Evolutionary conservation across 106 monocot genomes (phyloP).

Genomic region (Apostasia shenzhenica): DNA sequence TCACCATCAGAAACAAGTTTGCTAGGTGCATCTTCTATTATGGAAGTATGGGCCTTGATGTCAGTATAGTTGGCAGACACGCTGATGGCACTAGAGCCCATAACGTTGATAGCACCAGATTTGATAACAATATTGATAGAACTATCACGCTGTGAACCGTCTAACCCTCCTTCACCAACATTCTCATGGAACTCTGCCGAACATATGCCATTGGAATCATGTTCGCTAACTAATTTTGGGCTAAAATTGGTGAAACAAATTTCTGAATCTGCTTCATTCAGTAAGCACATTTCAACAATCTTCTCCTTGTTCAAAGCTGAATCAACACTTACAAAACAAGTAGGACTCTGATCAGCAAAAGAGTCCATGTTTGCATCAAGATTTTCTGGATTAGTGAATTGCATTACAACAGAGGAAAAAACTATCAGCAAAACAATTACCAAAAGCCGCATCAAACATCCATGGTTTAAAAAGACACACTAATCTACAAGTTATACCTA

Average conservation of each 20-base stretch:
- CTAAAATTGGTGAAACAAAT: background rate
- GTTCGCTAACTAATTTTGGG: background rate
- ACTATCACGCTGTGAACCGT: background rate
- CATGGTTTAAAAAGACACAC: background rate
- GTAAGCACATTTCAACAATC: constrained; percentile 10
- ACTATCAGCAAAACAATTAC: background rate
- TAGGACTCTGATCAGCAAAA: background rate
- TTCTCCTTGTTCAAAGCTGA: constrained; percentile 25
- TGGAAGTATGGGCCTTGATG: background rate
- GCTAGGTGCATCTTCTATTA: background rate
- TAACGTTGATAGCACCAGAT: constrained; percentile 3
- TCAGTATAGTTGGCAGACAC: background rate
- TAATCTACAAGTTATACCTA: constrained; percentile 10
- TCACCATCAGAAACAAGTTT: background rate
- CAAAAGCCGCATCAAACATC: background rate
- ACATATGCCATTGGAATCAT: constrained; percentile 5
- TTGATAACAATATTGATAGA: background rate
- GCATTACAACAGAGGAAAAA: constrained; percentile 2
- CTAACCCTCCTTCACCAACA: background rate
- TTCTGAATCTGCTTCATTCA: background rate
- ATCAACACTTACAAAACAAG: background rate
- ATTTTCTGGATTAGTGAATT: constrained; percentile 12
- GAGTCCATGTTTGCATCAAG: constrained; percentile 8
- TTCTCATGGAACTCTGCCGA: constrained; percentile 9
- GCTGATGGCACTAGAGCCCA: background rate